These are phyloP conservation scores for Parafenestella ontariensis DNA, from an alignment of 2,329 filamentous ascomycete genomes.

Conservation along the genomic window DNA sequence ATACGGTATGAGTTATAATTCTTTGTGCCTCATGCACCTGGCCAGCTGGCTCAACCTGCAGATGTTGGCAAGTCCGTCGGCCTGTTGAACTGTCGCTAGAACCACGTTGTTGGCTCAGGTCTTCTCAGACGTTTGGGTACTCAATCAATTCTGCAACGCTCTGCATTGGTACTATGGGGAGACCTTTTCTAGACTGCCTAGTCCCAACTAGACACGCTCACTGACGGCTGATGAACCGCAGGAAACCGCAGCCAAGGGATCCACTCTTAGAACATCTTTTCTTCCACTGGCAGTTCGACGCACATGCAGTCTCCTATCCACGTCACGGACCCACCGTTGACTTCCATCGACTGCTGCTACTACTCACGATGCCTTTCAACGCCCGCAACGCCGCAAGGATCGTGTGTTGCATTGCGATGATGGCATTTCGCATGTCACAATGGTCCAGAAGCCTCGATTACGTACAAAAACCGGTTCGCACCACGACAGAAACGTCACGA, in stretches of 20 bases:
- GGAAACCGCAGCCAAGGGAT: conserved; percentile 32
- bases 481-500: conserved; percentile 37
- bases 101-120: conserved; percentile 26
- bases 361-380: conserved; percentile 2
- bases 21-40: conserved; percentile 3
- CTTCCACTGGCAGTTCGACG: conserved; percentile 12
- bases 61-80: conserved; percentile 7
- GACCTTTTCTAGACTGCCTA: conserved; percentile 33
- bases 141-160: conserved; percentile 2
- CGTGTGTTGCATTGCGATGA: conserved; percentile 18
- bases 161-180: conserved; percentile 25
- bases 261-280: conserved; percentile 24
- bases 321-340: conserved; percentile 18
- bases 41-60: conserved; percentile 10
- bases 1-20: conserved; percentile 1
- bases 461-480: conserved; percentile 25
- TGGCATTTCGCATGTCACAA: conserved; percentile 23
- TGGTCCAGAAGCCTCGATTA: conserved; percentile 27
- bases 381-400: conserved; percentile 2
- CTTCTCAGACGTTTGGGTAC: conserved; percentile 10
- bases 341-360: neutral
- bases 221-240: conserved; percentile 28
- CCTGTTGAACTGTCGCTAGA: conserved; percentile 3
- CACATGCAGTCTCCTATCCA: conserved; percentile 20
- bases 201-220: conserved; percentile 26